Evolutionary conservation across 345 rosid genomes (phyloP).

Genomic region (Noccaea bulbosa): DNA sequence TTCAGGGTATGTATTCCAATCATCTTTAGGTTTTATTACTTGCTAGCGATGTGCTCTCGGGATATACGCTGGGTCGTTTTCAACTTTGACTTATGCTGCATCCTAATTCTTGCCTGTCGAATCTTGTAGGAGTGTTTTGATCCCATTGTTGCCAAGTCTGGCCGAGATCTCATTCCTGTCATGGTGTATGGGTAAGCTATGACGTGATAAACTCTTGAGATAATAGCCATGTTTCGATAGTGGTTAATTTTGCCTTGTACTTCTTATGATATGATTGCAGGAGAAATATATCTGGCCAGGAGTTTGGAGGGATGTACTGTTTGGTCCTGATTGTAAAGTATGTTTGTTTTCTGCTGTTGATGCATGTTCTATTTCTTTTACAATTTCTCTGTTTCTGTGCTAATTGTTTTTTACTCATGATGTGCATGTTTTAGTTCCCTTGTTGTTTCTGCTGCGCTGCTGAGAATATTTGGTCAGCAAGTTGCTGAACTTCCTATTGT

Average conservation of each 20-base stretch:
- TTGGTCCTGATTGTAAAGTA: slow-evolving; percentile 81
- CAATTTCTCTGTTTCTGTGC: slow-evolving; percentile 26
- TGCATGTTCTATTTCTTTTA: neutral
- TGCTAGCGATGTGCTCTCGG: slow-evolving; percentile 13
- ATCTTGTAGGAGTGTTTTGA: slow-evolving; percentile 88
- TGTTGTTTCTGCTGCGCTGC: slow-evolving; percentile 95
- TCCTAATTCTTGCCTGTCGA: slow-evolving; percentile 31
- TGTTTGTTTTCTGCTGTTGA: slow-evolving; percentile 17
- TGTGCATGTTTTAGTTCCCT: slow-evolving; percentile 53
- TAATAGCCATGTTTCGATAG: neutral
- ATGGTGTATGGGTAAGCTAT: slow-evolving; percentile 93
- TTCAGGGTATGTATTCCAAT: slow-evolving; percentile 62
- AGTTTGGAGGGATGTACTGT: slow-evolving; percentile 91
- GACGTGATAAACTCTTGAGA: neutral
- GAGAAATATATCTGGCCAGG: slow-evolving; percentile 97
- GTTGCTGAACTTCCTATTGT: slow-evolving; percentile 99
- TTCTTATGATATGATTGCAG: slow-evolving; percentile 50
- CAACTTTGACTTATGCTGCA: no score
- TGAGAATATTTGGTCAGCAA: slow-evolving; percentile 84
- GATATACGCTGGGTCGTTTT: neutral
- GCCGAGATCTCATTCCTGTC: slow-evolving; percentile 98
- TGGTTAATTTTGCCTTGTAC: slow-evolving; percentile 9
- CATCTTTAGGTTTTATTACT: slow-evolving; percentile 5
- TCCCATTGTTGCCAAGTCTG: slow-evolving; percentile 82
- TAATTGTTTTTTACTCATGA: slow-evolving; percentile 17